These are phyloP conservation scores for Yamadazyma kanchanaburiensis DNA, from an alignment of 1,139 yeast species.

Conservation along the genomic window DNA sequence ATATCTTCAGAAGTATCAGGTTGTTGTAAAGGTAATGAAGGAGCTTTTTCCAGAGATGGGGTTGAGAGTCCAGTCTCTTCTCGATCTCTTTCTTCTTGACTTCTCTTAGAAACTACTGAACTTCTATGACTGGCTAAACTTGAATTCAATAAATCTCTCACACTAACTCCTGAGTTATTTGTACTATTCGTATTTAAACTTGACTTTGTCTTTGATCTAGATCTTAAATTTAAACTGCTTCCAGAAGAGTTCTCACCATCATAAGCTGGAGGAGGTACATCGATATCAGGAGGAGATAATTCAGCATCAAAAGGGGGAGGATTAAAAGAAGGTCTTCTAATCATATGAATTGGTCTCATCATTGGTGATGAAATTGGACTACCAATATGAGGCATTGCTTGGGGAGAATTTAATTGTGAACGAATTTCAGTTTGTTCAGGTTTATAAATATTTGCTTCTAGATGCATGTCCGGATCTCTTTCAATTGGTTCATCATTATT, in stretches of 20 bases:
- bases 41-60: background rate
- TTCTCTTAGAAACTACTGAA: conserved; percentile 11
- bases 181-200: conserved; percentile 4
- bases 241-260: conserved; percentile 17
- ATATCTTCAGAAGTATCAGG: conserved; percentile 13
- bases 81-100: conserved; percentile 11
- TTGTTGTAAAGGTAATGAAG: conserved; percentile 1
- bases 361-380: conserved; percentile 35
- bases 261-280: conserved; percentile 38
- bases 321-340: conserved; percentile 34
- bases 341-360: conserved; percentile 32
- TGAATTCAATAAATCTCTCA: conserved; percentile 19
- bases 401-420: conserved; percentile 49
- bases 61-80: background rate
- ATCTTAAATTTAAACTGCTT: conserved; percentile 3
- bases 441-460: conserved; percentile 59
- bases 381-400: conserved; percentile 50
- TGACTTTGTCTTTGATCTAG: conserved; percentile 9
- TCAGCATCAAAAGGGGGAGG: conserved; percentile 45
- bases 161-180: background rate
- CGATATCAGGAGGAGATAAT: conserved; percentile 22
- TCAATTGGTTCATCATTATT: conserved; percentile 39
- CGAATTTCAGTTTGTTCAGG: conserved; percentile 42
- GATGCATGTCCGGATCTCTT: conserved; percentile 41
- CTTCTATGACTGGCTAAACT: conserved; percentile 10